Conservation (phyloP, 1,284 basidiomycete genomes). For the Trichosporon sp. region DNA sequence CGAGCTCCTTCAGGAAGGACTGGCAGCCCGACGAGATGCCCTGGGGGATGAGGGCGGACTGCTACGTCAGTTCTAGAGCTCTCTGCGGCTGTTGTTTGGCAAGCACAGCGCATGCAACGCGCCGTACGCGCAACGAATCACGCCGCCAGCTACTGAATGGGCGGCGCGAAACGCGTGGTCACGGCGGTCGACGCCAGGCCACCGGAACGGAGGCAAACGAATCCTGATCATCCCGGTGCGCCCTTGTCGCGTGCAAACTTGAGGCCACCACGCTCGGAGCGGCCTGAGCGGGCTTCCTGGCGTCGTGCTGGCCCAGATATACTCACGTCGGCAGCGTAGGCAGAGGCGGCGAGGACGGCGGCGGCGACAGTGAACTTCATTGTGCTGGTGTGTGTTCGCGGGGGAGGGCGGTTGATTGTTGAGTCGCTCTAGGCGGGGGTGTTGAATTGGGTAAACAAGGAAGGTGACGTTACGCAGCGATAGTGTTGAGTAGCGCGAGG, state of each 20-base stretch:
- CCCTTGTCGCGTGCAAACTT: neutral
- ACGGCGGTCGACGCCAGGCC: neutral
- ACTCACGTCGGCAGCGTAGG: constrained; percentile 17
- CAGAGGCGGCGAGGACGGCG: constrained; percentile 12
- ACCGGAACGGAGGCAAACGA: constrained; percentile 3
- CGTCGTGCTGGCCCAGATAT: neutral
- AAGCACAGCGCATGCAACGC: neutral
- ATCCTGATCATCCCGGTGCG: neutral
- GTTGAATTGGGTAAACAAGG: constrained; percentile 7
- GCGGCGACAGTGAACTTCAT: constrained; percentile 22
- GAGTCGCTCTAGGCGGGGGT: neutral
- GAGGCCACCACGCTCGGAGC: neutral
- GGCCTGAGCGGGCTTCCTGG: neutral
- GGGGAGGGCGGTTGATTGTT: neutral
- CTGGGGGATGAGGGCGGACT: constrained; percentile 51
- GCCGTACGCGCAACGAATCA: neutral
- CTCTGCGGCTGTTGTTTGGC: neutral
- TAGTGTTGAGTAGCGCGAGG: neutral
- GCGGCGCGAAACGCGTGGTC: neutral
- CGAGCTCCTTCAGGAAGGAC: constrained; percentile 60
- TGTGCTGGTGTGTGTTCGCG: neutral
- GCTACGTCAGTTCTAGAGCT: neutral
- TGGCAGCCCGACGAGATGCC: constrained; percentile 60
- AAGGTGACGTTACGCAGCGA: constrained; percentile 10
- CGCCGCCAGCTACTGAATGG: neutral